A percentile compares a stretch with the other conserved stretches of the same genome.
Conservation (phyloP, 257 asterid genomes). For the Sherardia arvensis region DNA sequence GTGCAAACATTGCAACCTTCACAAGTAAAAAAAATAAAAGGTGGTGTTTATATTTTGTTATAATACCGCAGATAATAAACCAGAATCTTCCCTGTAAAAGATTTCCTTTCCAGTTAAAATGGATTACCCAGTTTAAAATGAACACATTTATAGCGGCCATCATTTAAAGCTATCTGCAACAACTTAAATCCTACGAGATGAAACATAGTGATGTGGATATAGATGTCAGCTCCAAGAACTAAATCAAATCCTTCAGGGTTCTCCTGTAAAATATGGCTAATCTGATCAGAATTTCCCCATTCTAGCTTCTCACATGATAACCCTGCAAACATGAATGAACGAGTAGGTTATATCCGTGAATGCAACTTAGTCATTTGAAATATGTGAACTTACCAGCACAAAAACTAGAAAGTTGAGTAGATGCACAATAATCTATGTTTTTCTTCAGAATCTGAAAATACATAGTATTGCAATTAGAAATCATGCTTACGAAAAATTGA, state of each 20-base stretch:
- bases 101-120: background rate
- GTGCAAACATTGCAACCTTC: background rate
- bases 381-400: conserved; percentile 41
- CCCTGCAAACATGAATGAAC: conserved; percentile 28
- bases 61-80: background rate
- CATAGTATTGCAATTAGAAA: conserved; percentile 13
- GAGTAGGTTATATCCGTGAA: conserved; percentile 10
- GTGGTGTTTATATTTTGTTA: background rate
- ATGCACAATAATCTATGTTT: conserved; percentile 55
- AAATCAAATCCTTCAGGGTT: conserved; percentile 74
- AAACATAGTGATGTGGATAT: conserved; percentile 47
- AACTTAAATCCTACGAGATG: conserved; percentile 6
- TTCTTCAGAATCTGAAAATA: conserved; percentile 55
- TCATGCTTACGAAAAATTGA: conserved; percentile 10
- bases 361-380: conserved; percentile 2
- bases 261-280: conserved; percentile 40
- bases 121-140: background rate
- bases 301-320: conserved; percentile 66
- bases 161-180: background rate
- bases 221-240: conserved; percentile 94
- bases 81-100: background rate
- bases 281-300: conserved; percentile 81
- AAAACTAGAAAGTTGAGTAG: conserved; percentile 24
- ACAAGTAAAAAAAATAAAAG: conserved; percentile 3
- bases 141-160: background rate